A percentile compares a stretch with the other conserved stretches of the same genome.
These are phyloP conservation scores for Leccinum boreale DNA, from an alignment of 768 basidiomycete genomes.

Conservation along the genomic window DNA sequence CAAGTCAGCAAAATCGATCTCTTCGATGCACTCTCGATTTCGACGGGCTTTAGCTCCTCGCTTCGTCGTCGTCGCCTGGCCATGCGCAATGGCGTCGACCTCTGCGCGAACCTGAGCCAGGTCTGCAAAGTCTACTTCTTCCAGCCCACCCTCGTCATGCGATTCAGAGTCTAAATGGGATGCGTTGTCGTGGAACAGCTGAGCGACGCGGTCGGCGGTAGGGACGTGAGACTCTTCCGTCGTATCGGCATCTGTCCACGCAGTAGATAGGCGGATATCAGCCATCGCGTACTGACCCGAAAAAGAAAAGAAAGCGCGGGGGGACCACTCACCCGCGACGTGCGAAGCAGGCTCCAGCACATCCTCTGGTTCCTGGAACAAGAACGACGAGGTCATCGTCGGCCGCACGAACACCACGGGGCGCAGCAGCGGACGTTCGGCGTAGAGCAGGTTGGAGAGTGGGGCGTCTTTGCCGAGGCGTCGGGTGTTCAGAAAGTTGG, in stretches of 20 bases:
- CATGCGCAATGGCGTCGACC: conserved; percentile 32
- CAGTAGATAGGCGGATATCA: not conserved
- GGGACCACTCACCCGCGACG: conserved; percentile 39
- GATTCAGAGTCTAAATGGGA: conserved; percentile 25
- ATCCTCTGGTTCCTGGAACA: conserved; percentile 60
- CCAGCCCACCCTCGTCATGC: conserved; percentile 37
- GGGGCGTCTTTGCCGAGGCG: conserved; percentile 37
- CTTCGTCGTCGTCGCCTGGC: not conserved
- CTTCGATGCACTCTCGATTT: conserved; percentile 45
- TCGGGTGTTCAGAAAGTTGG: not conserved
- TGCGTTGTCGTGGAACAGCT: conserved; percentile 49
- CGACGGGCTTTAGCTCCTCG: conserved; percentile 5
- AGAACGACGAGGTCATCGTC: conserved; percentile 39
- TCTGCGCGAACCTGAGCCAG: conserved; percentile 44
- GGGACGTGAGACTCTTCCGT: conserved; percentile 58
- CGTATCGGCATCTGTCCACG: conserved; percentile 16
- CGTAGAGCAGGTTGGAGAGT: conserved; percentile 53
- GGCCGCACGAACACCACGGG: conserved; percentile 71
- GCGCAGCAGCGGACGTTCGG: conserved; percentile 58
- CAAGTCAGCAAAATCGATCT: conserved; percentile 49
- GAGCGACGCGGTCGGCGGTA: conserved; percentile 65
- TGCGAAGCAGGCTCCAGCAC: conserved; percentile 53
- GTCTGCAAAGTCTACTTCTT: conserved; percentile 68
- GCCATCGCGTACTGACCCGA: not conserved
- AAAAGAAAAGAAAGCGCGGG: not conserved